Evolutionary conservation across 2,329 filamentous ascomycete genomes (phyloP), one percentile per base, ranked within the genome.

Genomic region (Aquanectria penicillioides): DNA sequence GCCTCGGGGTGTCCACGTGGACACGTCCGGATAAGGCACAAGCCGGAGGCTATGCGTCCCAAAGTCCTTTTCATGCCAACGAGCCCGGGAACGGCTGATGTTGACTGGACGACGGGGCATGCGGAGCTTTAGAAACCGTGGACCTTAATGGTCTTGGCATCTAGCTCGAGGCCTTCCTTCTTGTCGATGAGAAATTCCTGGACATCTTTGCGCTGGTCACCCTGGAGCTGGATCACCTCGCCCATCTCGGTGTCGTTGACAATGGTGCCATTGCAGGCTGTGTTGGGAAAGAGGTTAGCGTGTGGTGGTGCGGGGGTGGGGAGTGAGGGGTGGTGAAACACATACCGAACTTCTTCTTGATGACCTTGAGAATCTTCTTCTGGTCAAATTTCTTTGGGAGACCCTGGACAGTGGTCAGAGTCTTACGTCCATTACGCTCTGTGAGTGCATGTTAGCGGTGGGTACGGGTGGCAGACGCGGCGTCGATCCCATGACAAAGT

Each of bases 361-460:
- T 97, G 81, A 97, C 94, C 86, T 97, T 97, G 75, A 99, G 89
- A 79, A 99, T 97, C 85, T 97, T 97, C 89, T 97, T 98, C 82
- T 95, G 93, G 83, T 97, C 94, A 77, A 97, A 98, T 79, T 98
- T 97, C 86, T 95, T 95, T 67, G 95, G 94, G 75, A 99, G 89
- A 82, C 95, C 95, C 88, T 98, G 94, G 75, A 99, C 94, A 74
- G 95, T 99, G 74, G 95, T 99, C 91, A 99, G 87, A 85, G 95
- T 98, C 89, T 99, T 99, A 82, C 95, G 95, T 89, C 95, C 95
- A 98, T 99, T 99, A 84, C 95, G 95, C 85, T 99, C 94, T 98
- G 79, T 28, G 43, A 18, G 11, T 55, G 29, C 47, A 65, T 58
- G 77, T 87, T 44, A 59, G 56, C 50, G 12, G 22, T 18, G 25